A percentile compares a stretch with the other conserved stretches of the same genome.
These are phyloP conservation scores for Aspergillus bertholletiae DNA, from an alignment of 495 filamentous ascomycete genomes.

Conservation along the genomic window DNA sequence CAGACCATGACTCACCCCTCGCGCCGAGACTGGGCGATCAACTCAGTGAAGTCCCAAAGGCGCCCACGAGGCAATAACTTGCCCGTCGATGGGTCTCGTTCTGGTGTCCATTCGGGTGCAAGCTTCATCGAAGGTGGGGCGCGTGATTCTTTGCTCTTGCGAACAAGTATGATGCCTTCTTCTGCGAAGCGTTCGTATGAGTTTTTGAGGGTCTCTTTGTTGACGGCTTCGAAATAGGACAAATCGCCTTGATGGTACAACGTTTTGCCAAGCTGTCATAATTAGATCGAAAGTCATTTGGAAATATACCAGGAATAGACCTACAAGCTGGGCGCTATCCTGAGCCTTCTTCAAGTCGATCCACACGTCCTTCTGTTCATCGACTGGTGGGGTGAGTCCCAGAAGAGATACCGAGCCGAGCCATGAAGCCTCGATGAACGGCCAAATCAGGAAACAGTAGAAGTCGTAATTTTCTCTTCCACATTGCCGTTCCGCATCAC, in stretches of 20 bases:
- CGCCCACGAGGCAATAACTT: slow-evolving; percentile 63
- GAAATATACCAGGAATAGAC: slow-evolving; percentile 12
- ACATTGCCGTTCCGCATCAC: slow-evolving; percentile 65
- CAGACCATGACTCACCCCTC: slow-evolving; percentile 61
- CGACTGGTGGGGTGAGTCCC: slow-evolving; percentile 72
- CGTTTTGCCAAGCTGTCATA: slow-evolving; percentile 79
- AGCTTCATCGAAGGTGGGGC: slow-evolving; percentile 58
- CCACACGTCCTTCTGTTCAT: slow-evolving; percentile 63
- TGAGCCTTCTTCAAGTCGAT: slow-evolving; percentile 74
- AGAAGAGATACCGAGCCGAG: slow-evolving; percentile 82
- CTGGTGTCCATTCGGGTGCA: slow-evolving; percentile 73
- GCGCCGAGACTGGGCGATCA: slow-evolving; percentile 73
- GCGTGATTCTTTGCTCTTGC: slow-evolving; percentile 57
- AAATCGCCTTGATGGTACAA: slow-evolving; percentile 96
- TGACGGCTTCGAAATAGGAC: slow-evolving; percentile 95
- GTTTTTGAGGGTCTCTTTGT: slow-evolving; percentile 95
- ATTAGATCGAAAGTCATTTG: neutral
- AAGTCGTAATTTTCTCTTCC: slow-evolving; percentile 96
- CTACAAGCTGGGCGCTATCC: slow-evolving; percentile 76
- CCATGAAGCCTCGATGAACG: slow-evolving; percentile 92
- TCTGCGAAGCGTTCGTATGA: slow-evolving; percentile 84
- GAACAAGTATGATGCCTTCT: slow-evolving; percentile 78
- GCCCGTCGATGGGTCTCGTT: slow-evolving; percentile 57
- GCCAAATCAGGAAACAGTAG: slow-evolving; percentile 98
- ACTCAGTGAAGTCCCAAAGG: slow-evolving; percentile 87